Percentiles rank a stretch among this genome's conserved stretches.
These are phyloP conservation scores for Aspergillus ellipticus DNA, from an alignment of 495 filamentous ascomycete genomes.

Conservation along the genomic window DNA sequence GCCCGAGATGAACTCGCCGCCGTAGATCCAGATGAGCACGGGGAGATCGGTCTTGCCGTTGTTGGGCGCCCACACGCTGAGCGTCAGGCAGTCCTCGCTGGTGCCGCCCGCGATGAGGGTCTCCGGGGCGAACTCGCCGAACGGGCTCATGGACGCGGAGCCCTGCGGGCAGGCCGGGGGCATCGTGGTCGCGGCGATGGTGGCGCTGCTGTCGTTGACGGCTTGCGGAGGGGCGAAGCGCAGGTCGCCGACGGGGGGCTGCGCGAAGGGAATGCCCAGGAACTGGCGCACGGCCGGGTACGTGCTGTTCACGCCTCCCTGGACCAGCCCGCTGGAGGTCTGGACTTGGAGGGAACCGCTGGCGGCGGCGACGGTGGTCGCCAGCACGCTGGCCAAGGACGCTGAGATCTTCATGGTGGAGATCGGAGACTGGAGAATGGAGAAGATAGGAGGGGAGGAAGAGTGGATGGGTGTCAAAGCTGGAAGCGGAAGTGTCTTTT, in stretches of 20 bases:
- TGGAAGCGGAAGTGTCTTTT: no score
- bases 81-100: conserved; percentile 48
- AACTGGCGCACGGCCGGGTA: not conserved
- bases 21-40: conserved; percentile 13
- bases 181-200: not conserved
- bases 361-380: not conserved
- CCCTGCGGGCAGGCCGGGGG: not conserved
- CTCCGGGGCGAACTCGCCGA: not conserved
- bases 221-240: not conserved
- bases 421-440: not conserved
- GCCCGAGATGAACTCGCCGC: conserved; percentile 10
- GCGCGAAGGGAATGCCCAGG: not conserved
- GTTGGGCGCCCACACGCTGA: conserved; percentile 43
- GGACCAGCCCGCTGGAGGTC: not conserved
- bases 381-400: not conserved
- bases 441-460: not conserved
- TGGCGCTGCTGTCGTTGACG: not conserved
- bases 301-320: not conserved
- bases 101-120: not conserved
- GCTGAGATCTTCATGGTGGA: not conserved
- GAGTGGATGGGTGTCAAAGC: not conserved
- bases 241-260: not conserved
- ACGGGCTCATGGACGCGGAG: not conserved
- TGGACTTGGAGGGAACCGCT: not conserved
- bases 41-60: conserved; percentile 11